A percentile compares a stretch with the other conserved stretches of the same genome.
Evolutionary conservation across 352 stramenopile genomes (phyloP).

Genomic region (Globisporangium perplexum): DNA sequence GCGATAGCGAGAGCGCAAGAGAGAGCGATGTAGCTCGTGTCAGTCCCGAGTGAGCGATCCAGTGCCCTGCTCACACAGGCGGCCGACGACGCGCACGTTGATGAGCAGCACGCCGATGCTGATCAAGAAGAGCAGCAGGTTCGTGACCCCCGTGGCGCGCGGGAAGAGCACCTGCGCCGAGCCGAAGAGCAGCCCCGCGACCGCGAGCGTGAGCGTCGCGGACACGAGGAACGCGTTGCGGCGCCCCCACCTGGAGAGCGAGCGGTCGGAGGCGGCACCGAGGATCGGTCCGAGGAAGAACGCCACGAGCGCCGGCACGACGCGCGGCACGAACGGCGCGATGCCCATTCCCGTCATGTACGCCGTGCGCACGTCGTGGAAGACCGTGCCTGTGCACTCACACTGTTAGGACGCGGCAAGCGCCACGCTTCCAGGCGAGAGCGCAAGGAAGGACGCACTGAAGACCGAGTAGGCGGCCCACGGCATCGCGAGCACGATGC

Average conservation of each 20-base stretch:
- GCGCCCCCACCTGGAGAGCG: constrained; percentile 61
- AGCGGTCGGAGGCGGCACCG: constrained; percentile 64
- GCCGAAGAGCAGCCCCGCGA: constrained; percentile 58
- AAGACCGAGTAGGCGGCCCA: constrained; percentile 70
- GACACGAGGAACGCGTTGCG: constrained; percentile 61
- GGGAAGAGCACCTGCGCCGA: constrained; percentile 59
- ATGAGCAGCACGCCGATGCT: constrained; percentile 50
- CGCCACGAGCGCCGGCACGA: constrained; percentile 54
- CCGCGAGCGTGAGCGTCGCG: constrained; percentile 34
- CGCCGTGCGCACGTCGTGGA: constrained; percentile 54
- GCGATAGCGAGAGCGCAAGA: not conserved
- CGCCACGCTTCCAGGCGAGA: too few species aligned
- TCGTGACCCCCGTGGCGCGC: constrained; percentile 28
- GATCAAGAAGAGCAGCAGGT: constrained; percentile 57
- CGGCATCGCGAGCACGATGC: constrained; percentile 66
- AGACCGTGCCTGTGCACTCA: constrained; percentile 56
- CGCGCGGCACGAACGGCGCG: constrained; percentile 46
- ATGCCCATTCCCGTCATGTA: constrained; percentile 76
- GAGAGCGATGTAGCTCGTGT: not conserved
- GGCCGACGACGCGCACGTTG: too few species aligned
- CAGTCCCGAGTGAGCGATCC: constrained; percentile 1
- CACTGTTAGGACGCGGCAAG: too few species aligned
- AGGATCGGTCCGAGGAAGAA: constrained; percentile 69
- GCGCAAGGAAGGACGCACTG: constrained; percentile 32
- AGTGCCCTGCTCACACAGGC: too few species aligned